Evolutionary conservation across 495 filamentous ascomycete species (phyloP).

Genomic region (Hyphodiscus hymeniophilus): DNA sequence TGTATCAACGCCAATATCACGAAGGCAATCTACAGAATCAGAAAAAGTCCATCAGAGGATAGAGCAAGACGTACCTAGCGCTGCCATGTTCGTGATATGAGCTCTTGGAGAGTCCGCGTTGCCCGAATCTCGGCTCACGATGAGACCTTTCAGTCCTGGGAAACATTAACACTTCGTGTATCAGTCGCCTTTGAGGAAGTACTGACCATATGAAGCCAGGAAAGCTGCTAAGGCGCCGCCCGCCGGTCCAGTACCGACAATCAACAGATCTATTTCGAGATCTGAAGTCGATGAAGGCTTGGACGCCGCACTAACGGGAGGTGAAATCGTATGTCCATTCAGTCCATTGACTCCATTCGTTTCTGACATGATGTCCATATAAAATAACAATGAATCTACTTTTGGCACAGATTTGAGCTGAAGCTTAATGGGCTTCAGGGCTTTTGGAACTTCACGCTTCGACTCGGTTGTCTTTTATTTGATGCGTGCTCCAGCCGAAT

Average conservation of each 20-base stretch:
- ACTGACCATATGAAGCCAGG: conserved; percentile 35
- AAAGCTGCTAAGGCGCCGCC: conserved; percentile 42
- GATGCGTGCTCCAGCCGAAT: too few relatives aligned
- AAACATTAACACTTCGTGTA: conserved; percentile 30
- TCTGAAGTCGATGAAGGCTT: too few relatives aligned
- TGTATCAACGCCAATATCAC: conserved; percentile 43
- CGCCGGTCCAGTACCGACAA: conserved; percentile 43
- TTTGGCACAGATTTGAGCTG: too few relatives aligned
- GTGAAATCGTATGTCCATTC: too few relatives aligned
- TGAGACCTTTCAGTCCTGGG: not conserved
- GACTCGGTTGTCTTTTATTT: too few relatives aligned
- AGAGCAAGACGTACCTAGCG: conserved; percentile 27
- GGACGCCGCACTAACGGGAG: too few relatives aligned
- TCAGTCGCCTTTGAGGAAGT: not conserved
- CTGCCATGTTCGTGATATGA: conserved; percentile 42
- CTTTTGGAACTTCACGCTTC: too few relatives aligned
- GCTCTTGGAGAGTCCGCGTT: conserved; percentile 41
- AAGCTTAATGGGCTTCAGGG: too few relatives aligned
- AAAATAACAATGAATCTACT: too few relatives aligned
- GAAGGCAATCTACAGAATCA: conserved; percentile 43
- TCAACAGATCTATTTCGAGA: conserved; percentile 26
- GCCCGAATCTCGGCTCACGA: conserved; percentile 22
- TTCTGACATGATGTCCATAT: too few relatives aligned
- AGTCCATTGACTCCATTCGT: too few relatives aligned
- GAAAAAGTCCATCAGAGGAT: too few relatives aligned